Conservation (phyloP, 225 moss, liverwort and hornwort genomes). For the Lunularia cruciata region DNA sequence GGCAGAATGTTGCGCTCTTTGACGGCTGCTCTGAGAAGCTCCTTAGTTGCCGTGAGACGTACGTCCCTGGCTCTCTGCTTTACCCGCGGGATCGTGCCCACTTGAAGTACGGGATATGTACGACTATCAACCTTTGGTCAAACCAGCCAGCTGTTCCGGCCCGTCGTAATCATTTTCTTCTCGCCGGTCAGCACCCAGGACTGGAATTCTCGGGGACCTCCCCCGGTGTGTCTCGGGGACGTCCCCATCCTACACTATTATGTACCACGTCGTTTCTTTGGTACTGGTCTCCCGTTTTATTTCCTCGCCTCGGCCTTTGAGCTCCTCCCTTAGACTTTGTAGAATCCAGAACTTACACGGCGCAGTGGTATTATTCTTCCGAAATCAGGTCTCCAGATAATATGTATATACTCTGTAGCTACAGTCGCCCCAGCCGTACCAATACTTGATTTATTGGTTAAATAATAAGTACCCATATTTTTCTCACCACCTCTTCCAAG, state of each 20-base stretch:
- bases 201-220: not conserved
- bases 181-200: not conserved
- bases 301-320: not conserved
- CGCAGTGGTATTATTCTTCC: too few species aligned
- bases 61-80: slow-evolving; percentile 4
- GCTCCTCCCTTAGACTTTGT: not conserved
- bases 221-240: too few species aligned
- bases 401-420: not conserved
- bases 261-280: not conserved
- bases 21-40: slow-evolving; percentile 6
- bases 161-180: slow-evolving; percentile 1
- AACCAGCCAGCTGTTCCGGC: slow-evolving; percentile 1
- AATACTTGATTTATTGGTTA: not conserved
- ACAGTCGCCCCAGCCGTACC: not conserved
- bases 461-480: not conserved
- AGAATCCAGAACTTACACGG: not conserved
- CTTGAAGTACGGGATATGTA: not conserved
- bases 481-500: not conserved
- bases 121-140: not conserved
- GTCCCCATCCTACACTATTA: not conserved
- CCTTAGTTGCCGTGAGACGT: slow-evolving; percentile 1
- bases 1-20: slow-evolving; percentile 5
- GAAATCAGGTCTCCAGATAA: too few species aligned
- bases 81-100: slow-evolving; percentile 7
- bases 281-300: not conserved